Conservation (phyloP, 2,329 filamentous ascomycete species). For the Verticillium zaregamsianum region DNA sequence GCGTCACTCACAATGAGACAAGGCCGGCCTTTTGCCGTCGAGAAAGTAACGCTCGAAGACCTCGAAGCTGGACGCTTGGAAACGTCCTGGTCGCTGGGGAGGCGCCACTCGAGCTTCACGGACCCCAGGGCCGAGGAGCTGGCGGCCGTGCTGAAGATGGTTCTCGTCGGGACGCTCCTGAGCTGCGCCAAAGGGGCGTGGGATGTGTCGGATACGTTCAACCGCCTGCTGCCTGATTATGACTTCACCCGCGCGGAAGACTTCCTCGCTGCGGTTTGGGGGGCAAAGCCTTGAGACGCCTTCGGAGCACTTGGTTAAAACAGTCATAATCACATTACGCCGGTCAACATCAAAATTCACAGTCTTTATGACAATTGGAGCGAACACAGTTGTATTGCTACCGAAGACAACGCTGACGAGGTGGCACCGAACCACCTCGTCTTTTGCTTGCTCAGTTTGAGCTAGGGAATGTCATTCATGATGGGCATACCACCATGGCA, state of each 20-base stretch:
- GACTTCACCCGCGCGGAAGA: constrained; percentile 23
- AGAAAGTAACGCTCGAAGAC: constrained; percentile 41
- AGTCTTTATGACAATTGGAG: background rate
- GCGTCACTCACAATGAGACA: background rate
- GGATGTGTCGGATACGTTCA: constrained; percentile 28
- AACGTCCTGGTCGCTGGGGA: constrained; percentile 34
- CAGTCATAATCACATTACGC: no score
- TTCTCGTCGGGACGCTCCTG: constrained; percentile 28
- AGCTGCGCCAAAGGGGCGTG: constrained; percentile 13
- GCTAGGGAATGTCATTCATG: constrained; percentile 10
- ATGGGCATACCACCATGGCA: constrained; percentile 6
- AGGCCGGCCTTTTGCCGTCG: constrained; percentile 20
- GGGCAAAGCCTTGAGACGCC: background rate
- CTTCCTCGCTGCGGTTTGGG: constrained; percentile 15
- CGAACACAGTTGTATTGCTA: constrained; percentile 14
- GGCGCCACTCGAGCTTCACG: constrained; percentile 18
- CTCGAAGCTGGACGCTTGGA: constrained; percentile 36
- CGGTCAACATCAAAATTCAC: background rate
- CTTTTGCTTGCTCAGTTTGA: background rate
- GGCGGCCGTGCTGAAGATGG: constrained; percentile 12
- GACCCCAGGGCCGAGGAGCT: constrained; percentile 15
- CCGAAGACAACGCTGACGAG: constrained; percentile 10
- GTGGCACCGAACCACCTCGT: constrained; percentile 1
- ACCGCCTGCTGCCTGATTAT: constrained; percentile 28
- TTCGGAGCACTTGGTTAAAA: background rate